Percentiles rank a stretch among this genome's conserved stretches.
Evolutionary conservation across 2,329 filamentous ascomycete species (phyloP).

Genomic region (Ophiostoma tasmaniense): DNA sequence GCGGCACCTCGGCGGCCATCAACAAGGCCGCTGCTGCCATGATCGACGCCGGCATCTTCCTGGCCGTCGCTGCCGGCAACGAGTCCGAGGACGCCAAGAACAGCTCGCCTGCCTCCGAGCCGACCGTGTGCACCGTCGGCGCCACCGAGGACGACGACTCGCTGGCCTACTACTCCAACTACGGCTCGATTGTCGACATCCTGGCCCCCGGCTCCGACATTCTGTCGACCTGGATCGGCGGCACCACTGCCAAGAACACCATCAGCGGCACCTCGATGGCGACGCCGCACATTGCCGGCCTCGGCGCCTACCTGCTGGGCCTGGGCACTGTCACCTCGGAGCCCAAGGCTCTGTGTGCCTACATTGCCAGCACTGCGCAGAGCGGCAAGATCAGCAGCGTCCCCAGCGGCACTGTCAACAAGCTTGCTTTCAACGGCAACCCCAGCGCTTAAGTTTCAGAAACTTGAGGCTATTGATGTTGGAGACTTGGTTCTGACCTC

Average conservation of each 20-base stretch:
- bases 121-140: conserved; percentile 89
- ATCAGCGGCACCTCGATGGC: conserved; percentile 99
- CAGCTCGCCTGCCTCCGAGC: conserved; percentile 92
- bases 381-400: conserved; percentile 28
- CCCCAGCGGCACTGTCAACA: conserved; percentile 39
- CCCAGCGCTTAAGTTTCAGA: conserved; percentile 18
- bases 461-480: background rate
- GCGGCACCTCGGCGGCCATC: conserved; percentile 88
- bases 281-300: conserved; percentile 91
- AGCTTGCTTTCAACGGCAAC: conserved; percentile 48
- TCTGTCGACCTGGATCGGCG: conserved; percentile 95
- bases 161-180: conserved; percentile 99
- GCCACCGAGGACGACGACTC: conserved; percentile 88
- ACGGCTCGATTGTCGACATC: conserved; percentile 97
- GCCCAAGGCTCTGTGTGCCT: conserved; percentile 39
- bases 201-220: conserved; percentile 97
- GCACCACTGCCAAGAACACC: conserved; percentile 92
- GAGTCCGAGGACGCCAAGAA: conserved; percentile 98
- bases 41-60: conserved; percentile 86
- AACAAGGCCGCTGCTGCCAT: conserved; percentile 91
- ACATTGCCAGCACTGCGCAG: conserved; percentile 36
- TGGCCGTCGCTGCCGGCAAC: conserved; percentile 95
- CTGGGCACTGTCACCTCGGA: conserved; percentile 38
- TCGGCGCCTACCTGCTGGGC: conserved; percentile 95
- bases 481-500: background rate